phyloP scores from a whole-genome alignment of 1,284 basidiomycete genomes.

The Fomitiporia mediterranea region DNA sequence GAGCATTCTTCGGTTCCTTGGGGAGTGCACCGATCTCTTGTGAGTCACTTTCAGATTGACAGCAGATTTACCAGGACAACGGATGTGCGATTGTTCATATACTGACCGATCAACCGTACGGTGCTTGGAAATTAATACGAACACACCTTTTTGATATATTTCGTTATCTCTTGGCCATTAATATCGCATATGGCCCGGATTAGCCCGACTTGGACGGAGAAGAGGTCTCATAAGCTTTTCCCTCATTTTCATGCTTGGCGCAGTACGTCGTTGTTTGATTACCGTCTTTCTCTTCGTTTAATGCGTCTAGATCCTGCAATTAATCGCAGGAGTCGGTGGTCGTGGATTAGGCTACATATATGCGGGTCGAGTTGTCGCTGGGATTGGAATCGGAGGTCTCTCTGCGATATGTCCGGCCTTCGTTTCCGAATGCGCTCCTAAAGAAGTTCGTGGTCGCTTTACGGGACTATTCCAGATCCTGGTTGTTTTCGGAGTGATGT shows the following conservation, averaged over 20 bases:
- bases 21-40: conserved; percentile 59
- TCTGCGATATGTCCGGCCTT: conserved; percentile 69
- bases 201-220: conserved; percentile 52
- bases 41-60: conserved; percentile 31
- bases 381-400: conserved; percentile 65
- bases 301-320: conserved; percentile 43
- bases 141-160: background rate
- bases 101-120: no score
- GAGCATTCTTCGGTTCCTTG: conserved; percentile 77
- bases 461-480: conserved; percentile 75
- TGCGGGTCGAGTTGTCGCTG: conserved; percentile 64
- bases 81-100: no score
- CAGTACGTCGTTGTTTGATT: conserved; percentile 39
- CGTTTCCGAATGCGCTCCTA: conserved; percentile 76
- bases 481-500: conserved; percentile 71
- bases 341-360: conserved; percentile 64
- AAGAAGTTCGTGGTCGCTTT: conserved; percentile 66
- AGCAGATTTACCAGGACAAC: no score
- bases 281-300: conserved; percentile 21
- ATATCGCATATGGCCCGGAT: background rate
- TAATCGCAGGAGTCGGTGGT: conserved; percentile 45
- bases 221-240: conserved; percentile 55
- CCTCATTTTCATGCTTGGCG: conserved; percentile 61
- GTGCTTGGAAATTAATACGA: background rate
- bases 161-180: background rate